These are phyloP conservation scores for Plantago rigida DNA, from an alignment of 305 asterid genomes.

Conservation along the genomic window DNA sequence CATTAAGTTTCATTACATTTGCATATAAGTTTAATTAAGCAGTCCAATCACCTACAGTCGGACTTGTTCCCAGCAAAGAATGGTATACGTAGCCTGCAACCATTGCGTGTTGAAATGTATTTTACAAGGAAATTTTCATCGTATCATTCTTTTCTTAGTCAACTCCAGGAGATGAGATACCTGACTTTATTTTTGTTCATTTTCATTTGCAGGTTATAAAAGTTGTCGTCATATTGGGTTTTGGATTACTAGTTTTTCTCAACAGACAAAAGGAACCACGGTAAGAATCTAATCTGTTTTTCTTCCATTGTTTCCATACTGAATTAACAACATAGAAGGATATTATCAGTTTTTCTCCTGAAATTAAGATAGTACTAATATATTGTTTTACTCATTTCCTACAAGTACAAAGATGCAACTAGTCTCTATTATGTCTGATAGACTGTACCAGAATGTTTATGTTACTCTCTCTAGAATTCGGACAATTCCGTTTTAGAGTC, in stretches of 20 bases:
- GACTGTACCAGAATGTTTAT: no score
- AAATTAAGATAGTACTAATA: not conserved
- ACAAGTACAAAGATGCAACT: no score
- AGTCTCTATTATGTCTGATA: no score
- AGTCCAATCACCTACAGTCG: no score
- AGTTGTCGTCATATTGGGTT: slow-evolving; percentile 57
- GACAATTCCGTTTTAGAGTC: no score
- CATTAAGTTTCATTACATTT: not conserved
- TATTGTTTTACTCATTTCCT: no score
- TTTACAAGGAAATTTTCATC: not conserved
- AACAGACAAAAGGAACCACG: slow-evolving; percentile 75
- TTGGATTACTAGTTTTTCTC: slow-evolving; percentile 66
- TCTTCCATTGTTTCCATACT: not conserved
- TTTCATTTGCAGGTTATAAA: slow-evolving; percentile 48
- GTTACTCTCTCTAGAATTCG: no score
- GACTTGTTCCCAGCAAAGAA: not conserved
- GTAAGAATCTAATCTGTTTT: slow-evolving; percentile 24
- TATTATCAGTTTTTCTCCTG: not conserved
- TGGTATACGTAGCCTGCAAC: not conserved
- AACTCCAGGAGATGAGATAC: not conserved
- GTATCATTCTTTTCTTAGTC: not conserved
- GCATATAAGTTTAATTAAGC: no score
- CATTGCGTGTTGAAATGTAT: not conserved
- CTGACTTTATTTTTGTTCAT: not conserved
- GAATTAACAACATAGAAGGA: no score